Evolutionary conservation across 1,284 basidiomycete genomes (phyloP).

Genomic region (Trametes pubescens): DNA sequence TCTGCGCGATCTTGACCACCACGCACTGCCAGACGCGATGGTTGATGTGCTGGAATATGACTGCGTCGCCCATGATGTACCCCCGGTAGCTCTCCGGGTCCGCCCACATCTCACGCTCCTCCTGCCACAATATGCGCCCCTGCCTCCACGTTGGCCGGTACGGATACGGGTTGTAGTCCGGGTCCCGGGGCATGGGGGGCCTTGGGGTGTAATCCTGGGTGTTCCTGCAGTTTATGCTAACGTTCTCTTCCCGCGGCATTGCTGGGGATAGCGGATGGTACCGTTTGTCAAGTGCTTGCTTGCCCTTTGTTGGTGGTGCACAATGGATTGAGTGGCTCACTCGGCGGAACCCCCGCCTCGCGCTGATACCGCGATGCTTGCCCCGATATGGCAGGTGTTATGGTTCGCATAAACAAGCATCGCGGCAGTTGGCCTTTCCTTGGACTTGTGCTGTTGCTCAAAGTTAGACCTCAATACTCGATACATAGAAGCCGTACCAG

Average conservation of each 20-base stretch:
- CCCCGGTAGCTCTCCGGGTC: slow-evolving; percentile 22
- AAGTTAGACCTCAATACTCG: no score
- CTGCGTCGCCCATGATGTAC: background rate
- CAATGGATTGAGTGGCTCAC: background rate
- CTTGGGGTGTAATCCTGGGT: no score
- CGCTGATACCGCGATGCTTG: background rate
- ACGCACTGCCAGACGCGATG: slow-evolving; percentile 1
- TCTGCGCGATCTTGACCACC: slow-evolving; percentile 10
- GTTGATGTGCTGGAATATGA: slow-evolving; percentile 4
- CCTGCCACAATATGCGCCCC: background rate
- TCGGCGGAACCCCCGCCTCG: background rate
- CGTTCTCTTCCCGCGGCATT: no score
- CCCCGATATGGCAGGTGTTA: slow-evolving; percentile 17
- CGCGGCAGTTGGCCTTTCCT: no score
- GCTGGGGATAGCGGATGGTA: no score
- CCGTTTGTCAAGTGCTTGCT: background rate
- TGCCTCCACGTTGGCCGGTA: slow-evolving; percentile 22
- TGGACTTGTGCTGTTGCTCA: no score
- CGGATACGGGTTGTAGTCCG: slow-evolving; percentile 30
- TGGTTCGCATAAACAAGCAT: background rate
- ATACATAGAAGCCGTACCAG: no score
- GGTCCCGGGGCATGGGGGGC: slow-evolving; percentile 15
- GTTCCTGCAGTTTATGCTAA: no score
- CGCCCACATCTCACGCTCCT: slow-evolving; percentile 16
- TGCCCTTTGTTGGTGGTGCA: background rate